Conservation (phyloP, 257 asterid genomes). For the Plantago ovata region DNA sequence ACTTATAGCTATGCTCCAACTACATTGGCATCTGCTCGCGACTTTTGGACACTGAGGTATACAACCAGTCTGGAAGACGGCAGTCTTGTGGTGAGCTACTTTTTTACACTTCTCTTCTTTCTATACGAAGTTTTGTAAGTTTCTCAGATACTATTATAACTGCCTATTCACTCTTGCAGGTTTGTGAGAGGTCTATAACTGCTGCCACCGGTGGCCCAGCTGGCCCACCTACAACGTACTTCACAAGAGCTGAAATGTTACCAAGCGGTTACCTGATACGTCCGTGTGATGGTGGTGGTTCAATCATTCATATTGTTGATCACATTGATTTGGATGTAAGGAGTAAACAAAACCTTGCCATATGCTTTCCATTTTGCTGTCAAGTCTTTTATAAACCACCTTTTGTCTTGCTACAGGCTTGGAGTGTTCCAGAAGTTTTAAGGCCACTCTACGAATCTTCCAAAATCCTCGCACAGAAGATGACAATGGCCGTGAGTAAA, state of each 20-base stretch:
- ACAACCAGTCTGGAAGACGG: slow-evolving; percentile 85
- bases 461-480: slow-evolving; percentile 86
- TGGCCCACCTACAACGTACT: slow-evolving; percentile 72
- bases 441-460: slow-evolving; percentile 98
- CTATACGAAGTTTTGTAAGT: neutral
- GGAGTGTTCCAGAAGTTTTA: slow-evolving; percentile 88
- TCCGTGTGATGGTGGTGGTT: slow-evolving; percentile 97
- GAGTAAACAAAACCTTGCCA: neutral
- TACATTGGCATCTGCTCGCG: slow-evolving; percentile 89
- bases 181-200: slow-evolving; percentile 90
- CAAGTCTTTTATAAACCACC: neutral
- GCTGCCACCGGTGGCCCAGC: slow-evolving; percentile 79
- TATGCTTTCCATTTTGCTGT: slow-evolving; percentile 1
- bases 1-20: slow-evolving; percentile 86
- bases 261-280: slow-evolving; percentile 90
- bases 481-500: slow-evolving; percentile 82
- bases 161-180: slow-evolving; percentile 29
- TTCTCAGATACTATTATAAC: neutral
- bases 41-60: slow-evolving; percentile 90
- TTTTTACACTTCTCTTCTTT: neutral
- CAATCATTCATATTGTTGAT: slow-evolving; percentile 86
- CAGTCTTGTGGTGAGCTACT: slow-evolving; percentile 73
- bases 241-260: slow-evolving; percentile 83
- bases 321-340: slow-evolving; percentile 83
- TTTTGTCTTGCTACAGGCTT: slow-evolving; percentile 39